Evolutionary conservation across 768 basidiomycete genomes (phyloP).

Genomic region (Xerocomus potaroensis): DNA sequence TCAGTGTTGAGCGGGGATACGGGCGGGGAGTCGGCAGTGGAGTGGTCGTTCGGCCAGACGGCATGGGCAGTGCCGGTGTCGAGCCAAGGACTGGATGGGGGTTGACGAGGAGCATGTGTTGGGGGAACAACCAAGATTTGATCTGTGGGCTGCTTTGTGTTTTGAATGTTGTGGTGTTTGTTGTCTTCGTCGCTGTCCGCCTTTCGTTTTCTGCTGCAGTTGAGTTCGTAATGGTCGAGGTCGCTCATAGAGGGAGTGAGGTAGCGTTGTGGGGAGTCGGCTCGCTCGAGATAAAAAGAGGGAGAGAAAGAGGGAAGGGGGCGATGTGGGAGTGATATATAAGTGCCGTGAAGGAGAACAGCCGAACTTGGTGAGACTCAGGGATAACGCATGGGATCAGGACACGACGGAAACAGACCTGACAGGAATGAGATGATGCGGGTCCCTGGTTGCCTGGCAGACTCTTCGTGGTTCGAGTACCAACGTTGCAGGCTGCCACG

Average conservation of each 20-base stretch:
- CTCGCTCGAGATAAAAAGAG: no score
- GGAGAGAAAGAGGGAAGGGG: constrained; percentile 9
- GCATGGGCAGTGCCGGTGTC: constrained; percentile 26
- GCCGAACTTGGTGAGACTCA: constrained; percentile 29
- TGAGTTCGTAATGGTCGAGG: constrained; percentile 49
- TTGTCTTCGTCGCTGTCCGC: constrained; percentile 48
- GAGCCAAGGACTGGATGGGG: constrained; percentile 31
- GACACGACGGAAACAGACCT: constrained; percentile 26
- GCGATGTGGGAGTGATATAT: no score
- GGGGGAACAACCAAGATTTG: constrained; percentile 34
- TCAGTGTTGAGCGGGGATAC: constrained; percentile 40
- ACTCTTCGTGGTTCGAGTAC: constrained; percentile 21
- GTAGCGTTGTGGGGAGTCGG: constrained; percentile 12
- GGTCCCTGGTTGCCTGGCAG: constrained; percentile 29
- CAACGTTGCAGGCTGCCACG: constrained; percentile 30
- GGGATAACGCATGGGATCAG: constrained; percentile 30
- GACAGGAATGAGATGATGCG: no score
- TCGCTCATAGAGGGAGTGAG: constrained; percentile 50
- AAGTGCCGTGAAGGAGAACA: constrained; percentile 33
- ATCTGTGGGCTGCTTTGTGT: constrained; percentile 27
- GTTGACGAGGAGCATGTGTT: constrained; percentile 39
- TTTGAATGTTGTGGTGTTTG: no score
- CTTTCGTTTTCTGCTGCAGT: constrained; percentile 66
- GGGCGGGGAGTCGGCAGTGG: constrained; percentile 32
- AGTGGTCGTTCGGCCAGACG: constrained; percentile 39